These are phyloP conservation scores for Fistulina hepatica DNA, from an alignment of 1,284 basidiomycete genomes.

Conservation along the genomic window DNA sequence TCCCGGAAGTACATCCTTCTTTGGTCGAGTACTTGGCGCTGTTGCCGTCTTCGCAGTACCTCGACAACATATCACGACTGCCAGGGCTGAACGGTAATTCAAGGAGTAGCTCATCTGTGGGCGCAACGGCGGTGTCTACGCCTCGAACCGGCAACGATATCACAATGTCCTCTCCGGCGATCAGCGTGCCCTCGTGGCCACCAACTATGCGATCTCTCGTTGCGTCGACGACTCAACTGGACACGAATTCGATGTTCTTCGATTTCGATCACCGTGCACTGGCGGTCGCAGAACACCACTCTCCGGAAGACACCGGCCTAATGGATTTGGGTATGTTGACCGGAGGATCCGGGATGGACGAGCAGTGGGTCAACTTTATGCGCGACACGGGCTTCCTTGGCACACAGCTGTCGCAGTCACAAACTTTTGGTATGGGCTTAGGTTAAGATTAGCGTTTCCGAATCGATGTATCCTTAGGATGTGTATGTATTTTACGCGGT, in stretches of 20 bases:
- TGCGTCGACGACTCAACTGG: neutral
- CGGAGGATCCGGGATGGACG: conserved; percentile 43
- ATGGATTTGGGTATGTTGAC: conserved; percentile 34
- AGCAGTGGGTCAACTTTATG: conserved; percentile 47
- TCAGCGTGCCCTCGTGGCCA: neutral
- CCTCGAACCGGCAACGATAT: neutral
- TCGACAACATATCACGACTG: conserved; percentile 2
- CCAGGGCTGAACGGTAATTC: neutral
- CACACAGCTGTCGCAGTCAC: too few relatives aligned
- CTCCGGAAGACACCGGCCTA: neutral
- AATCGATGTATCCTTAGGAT: too few relatives aligned
- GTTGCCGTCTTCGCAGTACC: conserved; percentile 23
- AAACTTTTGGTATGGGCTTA: conserved; percentile 3
- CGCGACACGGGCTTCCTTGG: conserved; percentile 39
- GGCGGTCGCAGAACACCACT: neutral
- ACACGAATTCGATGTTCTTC: conserved; percentile 1
- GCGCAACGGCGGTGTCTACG: neutral
- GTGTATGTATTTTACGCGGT: too few relatives aligned
- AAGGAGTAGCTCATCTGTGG: neutral
- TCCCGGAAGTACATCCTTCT: conserved; percentile 50
- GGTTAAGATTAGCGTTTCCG: too few relatives aligned
- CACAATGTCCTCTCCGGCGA: neutral
- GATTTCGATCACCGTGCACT: neutral
- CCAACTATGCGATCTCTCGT: too few relatives aligned
- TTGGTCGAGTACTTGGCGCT: conserved; percentile 36